Conservation (phyloP, 225 moss, liverwort and hornwort genomes). For the Sphagnum tenellum region DNA sequence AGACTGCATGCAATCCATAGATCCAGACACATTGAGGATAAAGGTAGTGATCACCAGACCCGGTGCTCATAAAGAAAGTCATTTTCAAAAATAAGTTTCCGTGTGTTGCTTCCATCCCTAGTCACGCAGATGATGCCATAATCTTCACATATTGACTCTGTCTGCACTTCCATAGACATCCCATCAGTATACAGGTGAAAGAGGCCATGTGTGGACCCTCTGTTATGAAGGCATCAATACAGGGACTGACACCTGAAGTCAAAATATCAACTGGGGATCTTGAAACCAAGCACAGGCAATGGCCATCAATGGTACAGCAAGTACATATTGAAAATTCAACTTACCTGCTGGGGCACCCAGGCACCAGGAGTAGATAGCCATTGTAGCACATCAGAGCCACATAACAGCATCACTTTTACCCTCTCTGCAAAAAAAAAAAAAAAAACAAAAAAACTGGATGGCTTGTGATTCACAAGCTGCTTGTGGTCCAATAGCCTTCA, state of each 20-base stretch:
- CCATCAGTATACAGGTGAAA: no score
- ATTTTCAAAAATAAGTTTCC: slow-evolving; percentile 36
- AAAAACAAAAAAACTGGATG: no score
- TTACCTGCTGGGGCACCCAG: slow-evolving; percentile 50
- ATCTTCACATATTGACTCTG: slow-evolving; percentile 33
- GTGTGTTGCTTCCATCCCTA: slow-evolving; percentile 29
- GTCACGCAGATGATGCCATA: slow-evolving; percentile 40
- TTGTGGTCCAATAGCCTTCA: no score
- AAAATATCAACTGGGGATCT: no score
- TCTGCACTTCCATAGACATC: slow-evolving; percentile 9
- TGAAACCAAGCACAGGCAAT: no score
- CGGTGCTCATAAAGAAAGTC: slow-evolving; percentile 32
- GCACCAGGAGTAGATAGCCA: slow-evolving; percentile 25
- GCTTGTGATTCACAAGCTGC: no score
- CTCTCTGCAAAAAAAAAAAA: slow-evolving; percentile 30
- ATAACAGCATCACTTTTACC: slow-evolving; percentile 35
- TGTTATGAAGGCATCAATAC: no score
- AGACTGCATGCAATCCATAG: not conserved
- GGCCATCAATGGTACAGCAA: no score
- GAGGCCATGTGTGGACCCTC: no score
- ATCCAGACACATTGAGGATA: not conserved
- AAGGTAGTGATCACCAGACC: slow-evolving; percentile 8
- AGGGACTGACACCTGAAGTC: no score
- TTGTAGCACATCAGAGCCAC: slow-evolving; percentile 44
- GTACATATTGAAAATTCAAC: no score